Base-by-base conservation (phyloP, 2,329 filamentous ascomycete species). In the Alternaria gansuensis region DNA sequence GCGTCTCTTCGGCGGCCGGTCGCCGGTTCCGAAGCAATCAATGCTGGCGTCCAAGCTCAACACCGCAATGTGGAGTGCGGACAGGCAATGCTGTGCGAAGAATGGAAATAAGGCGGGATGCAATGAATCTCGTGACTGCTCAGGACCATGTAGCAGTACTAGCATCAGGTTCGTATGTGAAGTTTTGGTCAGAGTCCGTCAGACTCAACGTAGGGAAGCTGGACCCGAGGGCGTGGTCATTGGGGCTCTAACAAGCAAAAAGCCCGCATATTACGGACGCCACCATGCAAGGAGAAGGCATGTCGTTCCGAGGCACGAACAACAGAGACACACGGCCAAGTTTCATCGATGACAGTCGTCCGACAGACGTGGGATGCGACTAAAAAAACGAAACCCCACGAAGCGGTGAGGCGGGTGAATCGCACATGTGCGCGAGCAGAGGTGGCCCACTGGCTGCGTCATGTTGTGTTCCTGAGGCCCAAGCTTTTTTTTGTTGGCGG, bases 321-420 rank as follows among this genome's bases (percentile, higher is more conserved):
- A 34, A 5, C 14, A 43, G 31, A 28, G 46, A 46, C 31, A 48
- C 55, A 48, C 55, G 39, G 63, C 53, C 53, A 63, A 61, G 60
- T 50, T 53, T 61, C 51, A 57, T 51, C 51, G 53, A 51, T 43
- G 51, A 53, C 48, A 23, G 41, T 39, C 24, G 49, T 53, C 41
- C 36, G 33, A 46, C 49, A 36, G 51, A 59, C 65, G 66, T 64
- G 62, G 61, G 65, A 70, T 69, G 70, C 64, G 69, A 63, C 68
- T 70, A 64, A 65, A 66, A 39, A 68, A 69, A 58, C 34, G 55
- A 60, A 53, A 66, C 59, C 62, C 66, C 66, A 73, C 65, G 62
- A 68, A 68, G 72, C 73, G 71, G 73, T 75, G 71, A 74, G 58
- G 57, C 53, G 50, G 67, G 60, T 66, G 63, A 68, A 68, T 65